These are phyloP conservation scores for Schizosaccharomyces pombe DNA, from an alignment of 805 yeast genomes.

Conservation along the genomic window DNA sequence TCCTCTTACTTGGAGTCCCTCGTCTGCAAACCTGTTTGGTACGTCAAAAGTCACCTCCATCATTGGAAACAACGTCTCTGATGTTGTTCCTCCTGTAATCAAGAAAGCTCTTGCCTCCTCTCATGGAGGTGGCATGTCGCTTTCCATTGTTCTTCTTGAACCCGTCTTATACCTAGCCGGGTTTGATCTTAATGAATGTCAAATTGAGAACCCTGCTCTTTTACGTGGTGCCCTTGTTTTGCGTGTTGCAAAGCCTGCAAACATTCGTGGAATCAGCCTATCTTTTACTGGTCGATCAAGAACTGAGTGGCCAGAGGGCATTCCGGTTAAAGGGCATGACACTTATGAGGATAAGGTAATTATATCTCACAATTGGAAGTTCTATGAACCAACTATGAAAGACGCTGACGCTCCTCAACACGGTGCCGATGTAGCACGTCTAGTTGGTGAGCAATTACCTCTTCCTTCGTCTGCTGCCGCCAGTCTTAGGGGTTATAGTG, in stretches of 20 bases:
- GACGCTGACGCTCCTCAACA: constrained; percentile 17
- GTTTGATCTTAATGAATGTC: constrained; percentile 39
- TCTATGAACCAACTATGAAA: constrained; percentile 27
- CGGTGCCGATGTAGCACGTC: constrained; percentile 20
- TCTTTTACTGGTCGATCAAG: constrained; percentile 43
- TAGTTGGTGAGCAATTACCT: background rate
- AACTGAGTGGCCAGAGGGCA: constrained; percentile 96
- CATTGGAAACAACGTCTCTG: constrained; percentile 3
- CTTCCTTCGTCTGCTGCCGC: background rate
- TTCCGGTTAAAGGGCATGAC: constrained; percentile 63
- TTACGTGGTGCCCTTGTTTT: constrained; percentile 59
- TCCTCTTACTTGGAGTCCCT: background rate
- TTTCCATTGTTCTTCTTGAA: constrained; percentile 60
- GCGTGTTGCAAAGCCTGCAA: constrained; percentile 46
- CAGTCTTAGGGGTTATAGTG: constrained; percentile 18
- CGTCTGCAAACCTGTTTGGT: background rate
- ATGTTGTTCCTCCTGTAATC: constrained; percentile 1
- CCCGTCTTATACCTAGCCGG: constrained; percentile 64
- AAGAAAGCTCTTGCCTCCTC: constrained; percentile 12
- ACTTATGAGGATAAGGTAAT: constrained; percentile 41
- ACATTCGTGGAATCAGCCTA: constrained; percentile 38
- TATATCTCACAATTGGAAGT: constrained; percentile 76
- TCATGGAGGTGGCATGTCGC: constrained; percentile 28
- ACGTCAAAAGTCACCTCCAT: background rate
- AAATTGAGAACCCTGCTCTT: constrained; percentile 48